Evolutionary conservation across 306 rosid genomes (phyloP).

Genomic region (Prunus kanzakura): DNA sequence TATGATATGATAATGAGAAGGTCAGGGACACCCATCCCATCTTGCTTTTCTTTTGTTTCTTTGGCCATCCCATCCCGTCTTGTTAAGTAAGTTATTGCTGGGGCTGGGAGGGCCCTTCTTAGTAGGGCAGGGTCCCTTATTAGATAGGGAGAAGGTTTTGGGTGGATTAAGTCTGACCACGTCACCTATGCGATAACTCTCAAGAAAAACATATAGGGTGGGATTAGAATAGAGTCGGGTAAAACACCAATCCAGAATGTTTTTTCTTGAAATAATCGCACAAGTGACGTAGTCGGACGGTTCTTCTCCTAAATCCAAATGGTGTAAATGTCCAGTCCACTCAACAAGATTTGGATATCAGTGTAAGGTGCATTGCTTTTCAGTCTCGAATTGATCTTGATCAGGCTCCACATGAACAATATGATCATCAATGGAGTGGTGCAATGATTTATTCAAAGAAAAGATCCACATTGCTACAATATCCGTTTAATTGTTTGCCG

Average conservation of each 20-base stretch:
- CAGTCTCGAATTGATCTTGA: background rate
- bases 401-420: background rate
- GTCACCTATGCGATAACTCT: too few species aligned
- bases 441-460: background rate
- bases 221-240: too few species aligned
- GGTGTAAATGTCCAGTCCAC: background rate
- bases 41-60: too few species aligned
- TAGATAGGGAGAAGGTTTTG: too few species aligned
- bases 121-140: too few species aligned
- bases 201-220: too few species aligned
- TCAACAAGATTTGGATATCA: background rate
- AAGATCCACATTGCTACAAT: slow-evolving; percentile 15
- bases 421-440: background rate
- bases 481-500: background rate
- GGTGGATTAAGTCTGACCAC: too few species aligned
- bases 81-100: background rate
- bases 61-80: background rate
- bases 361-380: background rate
- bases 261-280: too few species aligned
- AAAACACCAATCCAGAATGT: too few species aligned
- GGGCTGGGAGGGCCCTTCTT: background rate
- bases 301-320: background rate
- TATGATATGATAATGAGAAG: background rate
- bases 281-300: too few species aligned
- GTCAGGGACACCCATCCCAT: background rate